Base-by-base conservation (phyloP, 1,284 basidiomycete genomes). In the Somion occarium region DNA sequence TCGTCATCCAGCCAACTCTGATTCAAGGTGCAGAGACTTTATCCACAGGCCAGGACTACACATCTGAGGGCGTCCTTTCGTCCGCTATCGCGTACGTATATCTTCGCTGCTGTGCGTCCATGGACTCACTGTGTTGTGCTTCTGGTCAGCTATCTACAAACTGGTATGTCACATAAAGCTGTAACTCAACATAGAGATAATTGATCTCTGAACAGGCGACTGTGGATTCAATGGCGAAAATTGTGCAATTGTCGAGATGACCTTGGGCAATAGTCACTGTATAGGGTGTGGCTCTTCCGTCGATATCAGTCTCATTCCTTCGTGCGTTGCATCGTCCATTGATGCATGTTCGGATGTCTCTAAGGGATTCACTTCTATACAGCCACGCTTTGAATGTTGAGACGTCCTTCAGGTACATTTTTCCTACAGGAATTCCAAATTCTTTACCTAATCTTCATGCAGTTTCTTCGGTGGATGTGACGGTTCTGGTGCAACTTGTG, bases 281-380 rank as follows among this genome's bases (percentile, higher is more conserved):
- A 44, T 62, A 1, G 74, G 75, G 2, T 64, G 69, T 53, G 75
- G 75, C 5, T 72, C 73, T 5, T 70, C 67, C 38, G 58, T 63
- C n/a, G 76, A 77, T 53, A 62, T 77, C 44, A 74, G 72, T 51
- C 62, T 78, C 56, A 77, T 77, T 42, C 1, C 56, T 1, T 72
- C 73, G 73, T 75, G 52, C 57, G 74, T 58, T 20, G 12, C 41
- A 27, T 25, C 7, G 44, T n/a, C n/a, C n/a, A n/a, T n/a, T n/a
- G n/a, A n/a, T n/a, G n/a, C 18, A 47, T 24, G 44, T 13, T 15
- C 39, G 23, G 19, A 39, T 42, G n/a, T 26, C 20, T 44, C 3
- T 42, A 39, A 38, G 38, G 13, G n/a, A 20, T 42, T 44, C 25
- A 44, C n/a, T 44, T 34, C 15, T 45, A 9, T 38, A 15, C 48